phyloP scores from a whole-genome alignment of 345 rosid species.

The Corchorus olitorius region DNA sequence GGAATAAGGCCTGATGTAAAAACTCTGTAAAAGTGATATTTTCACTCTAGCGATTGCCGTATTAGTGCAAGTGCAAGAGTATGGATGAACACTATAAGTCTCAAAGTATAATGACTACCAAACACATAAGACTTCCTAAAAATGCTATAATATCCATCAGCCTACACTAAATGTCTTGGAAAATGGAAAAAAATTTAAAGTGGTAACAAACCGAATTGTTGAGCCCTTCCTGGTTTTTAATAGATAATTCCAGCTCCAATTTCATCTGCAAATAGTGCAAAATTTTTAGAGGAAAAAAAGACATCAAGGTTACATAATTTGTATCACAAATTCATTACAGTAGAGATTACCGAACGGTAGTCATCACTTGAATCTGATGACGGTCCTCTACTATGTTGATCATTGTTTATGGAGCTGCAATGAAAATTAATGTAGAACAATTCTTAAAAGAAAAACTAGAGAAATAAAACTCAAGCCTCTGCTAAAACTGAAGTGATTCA shows the following conservation, averaged over 20 bases:
- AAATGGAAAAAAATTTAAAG: not conserved
- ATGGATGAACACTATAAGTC: not conserved
- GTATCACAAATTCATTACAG: not conserved
- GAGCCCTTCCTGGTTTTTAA: slow-evolving; percentile 53
- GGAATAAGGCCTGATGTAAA: not conserved
- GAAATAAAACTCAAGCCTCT: not conserved
- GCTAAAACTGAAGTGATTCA: not conserved
- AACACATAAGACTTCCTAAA: not conserved
- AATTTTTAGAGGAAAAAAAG: slow-evolving; percentile 7
- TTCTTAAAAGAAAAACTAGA: not conserved
- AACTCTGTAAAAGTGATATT: not conserved
- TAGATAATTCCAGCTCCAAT: slow-evolving; percentile 51
- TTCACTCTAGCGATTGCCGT: not conserved
- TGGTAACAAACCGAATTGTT: slow-evolving; percentile 57
- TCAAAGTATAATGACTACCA: not conserved
- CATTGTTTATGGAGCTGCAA: slow-evolving; percentile 50
- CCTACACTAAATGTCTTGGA: not conserved
- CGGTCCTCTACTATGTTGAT: slow-evolving; percentile 42
- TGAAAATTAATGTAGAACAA: slow-evolving; percentile 10
- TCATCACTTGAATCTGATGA: slow-evolving; percentile 56
- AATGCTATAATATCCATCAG: not conserved
- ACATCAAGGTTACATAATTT: slow-evolving; percentile 4
- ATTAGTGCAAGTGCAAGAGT: not conserved
- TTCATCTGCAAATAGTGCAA: slow-evolving; percentile 46
- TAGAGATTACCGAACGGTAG: slow-evolving; percentile 48